Conservation (phyloP, 257 asterid genomes). For the Eucommia ulmoides region DNA sequence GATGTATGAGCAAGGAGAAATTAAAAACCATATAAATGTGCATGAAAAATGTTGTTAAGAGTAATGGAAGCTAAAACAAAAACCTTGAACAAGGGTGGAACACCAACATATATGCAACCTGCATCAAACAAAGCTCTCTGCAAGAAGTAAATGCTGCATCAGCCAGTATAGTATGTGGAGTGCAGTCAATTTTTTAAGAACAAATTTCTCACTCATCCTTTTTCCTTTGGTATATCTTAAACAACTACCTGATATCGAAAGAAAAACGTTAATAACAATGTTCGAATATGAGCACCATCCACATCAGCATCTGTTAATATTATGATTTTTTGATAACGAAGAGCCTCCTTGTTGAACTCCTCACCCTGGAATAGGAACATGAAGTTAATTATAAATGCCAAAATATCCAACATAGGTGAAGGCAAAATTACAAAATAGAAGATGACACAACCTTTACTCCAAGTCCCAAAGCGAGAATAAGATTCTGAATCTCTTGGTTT, state of each 20-base stretch:
- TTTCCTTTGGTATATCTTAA: not conserved
- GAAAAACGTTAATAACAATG: conserved; percentile 84
- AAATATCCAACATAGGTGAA: too few relatives aligned
- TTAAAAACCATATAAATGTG: conserved; percentile 4
- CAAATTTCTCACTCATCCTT: not conserved
- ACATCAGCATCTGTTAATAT: conserved; percentile 97
- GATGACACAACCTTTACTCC: conserved; percentile 82
- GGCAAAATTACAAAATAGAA: too few relatives aligned
- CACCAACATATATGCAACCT: conserved; percentile 95
- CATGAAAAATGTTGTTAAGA: too few relatives aligned
- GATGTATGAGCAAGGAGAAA: conserved; percentile 6
- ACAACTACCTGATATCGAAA: conserved; percentile 41
- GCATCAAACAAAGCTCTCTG: conserved; percentile 92
- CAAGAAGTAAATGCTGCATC: conserved; percentile 20
- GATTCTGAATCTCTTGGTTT: conserved; percentile 97
- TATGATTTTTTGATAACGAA: conserved; percentile 95
- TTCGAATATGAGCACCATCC: conserved; percentile 97
- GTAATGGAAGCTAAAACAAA: too few relatives aligned
- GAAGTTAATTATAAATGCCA: too few relatives aligned
- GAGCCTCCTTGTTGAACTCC: conserved; percentile 76
- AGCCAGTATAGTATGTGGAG: too few relatives aligned
- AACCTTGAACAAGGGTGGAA: conserved; percentile 98
- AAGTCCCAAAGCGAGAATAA: conserved; percentile 90
- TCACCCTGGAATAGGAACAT: conserved; percentile 54
- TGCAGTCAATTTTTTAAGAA: conserved; percentile 4